Base-by-base conservation (phyloP, 2,329 filamentous ascomycete genomes). In the Samsoniella hepiali region DNA sequence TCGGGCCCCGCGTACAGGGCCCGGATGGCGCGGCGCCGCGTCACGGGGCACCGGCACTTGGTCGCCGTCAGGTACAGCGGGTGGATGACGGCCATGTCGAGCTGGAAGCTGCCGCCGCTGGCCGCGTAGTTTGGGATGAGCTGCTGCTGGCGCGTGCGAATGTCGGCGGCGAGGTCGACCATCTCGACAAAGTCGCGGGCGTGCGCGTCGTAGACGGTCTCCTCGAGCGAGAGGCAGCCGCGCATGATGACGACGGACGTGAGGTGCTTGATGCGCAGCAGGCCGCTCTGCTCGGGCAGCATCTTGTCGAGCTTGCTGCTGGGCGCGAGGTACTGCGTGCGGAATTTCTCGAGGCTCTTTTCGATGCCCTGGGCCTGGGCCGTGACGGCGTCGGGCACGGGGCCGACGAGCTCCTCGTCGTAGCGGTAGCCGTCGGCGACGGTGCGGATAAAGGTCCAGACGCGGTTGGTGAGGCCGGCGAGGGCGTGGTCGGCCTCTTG, bases 71-170 rank as follows among this genome's bases (percentile, higher is more conserved):
- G 51, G 57, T 65, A 67, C 7, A 67, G 63, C 2, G 66, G 63
- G 34, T 67, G 59, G 13, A 67, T 64, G 56, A 65, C 55, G 32
- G 57, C 63, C 65, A 65, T 64, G 49, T 65, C 63, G 57, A 67
- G 64, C 34, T 53, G 49, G 29, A 65, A 63, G 50, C 53, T 50
- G 38, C 55, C 58, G 38, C 29, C 40, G 22, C 38, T 13, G 27
- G 38, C 56, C 10, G 59, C 47, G 38, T 36, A 51, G 32, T 31
- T 38, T 3, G 55, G 42, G 2, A 53, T 58, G 2, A 58, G 31
- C 4, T 57, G 45, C 29, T 58, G 53, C 42, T 61, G 44, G 27
- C 53, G 58, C 29, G 9, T 1, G 3, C 63, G 56, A 1, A 65
- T 40, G 3, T 59, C 61, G 5, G 58, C 55, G 5, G 64, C 59